Conservation (phyloP, 2,329 filamentous ascomycete species). For the Ilyonectria mors-panacis region DNA sequence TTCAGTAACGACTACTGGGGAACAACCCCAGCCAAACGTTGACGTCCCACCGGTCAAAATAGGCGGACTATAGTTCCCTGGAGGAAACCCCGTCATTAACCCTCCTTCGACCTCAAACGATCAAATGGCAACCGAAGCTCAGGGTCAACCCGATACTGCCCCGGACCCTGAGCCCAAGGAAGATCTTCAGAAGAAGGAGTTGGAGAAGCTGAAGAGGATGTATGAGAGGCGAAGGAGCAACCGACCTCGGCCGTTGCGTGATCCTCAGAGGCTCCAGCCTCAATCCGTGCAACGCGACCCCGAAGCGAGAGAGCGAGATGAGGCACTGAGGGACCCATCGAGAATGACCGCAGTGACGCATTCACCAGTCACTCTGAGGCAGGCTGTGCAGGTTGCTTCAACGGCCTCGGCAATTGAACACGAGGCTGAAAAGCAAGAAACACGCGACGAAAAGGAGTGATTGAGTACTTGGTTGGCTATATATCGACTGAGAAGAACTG, state of each 20-base stretch:
- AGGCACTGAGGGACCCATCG: background rate
- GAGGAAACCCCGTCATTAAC: background rate
- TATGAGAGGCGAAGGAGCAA: conserved; percentile 3
- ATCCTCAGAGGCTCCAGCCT: background rate
- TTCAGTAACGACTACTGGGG: background rate
- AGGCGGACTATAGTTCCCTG: conserved; percentile 16
- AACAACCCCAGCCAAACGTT: too few species aligned
- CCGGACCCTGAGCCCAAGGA: background rate
- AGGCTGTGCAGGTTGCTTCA: conserved; percentile 12
- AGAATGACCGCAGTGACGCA: too few species aligned
- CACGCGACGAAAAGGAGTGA: background rate
- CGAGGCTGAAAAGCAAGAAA: conserved; percentile 10
- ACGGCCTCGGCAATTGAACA: conserved; percentile 8
- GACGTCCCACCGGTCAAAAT: conserved; percentile 5
- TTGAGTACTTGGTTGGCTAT: background rate
- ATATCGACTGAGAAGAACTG: conserved; percentile 15
- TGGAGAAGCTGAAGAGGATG: conserved; percentile 7
- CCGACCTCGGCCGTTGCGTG: conserved; percentile 20
- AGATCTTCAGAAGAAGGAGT: background rate
- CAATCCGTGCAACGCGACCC: conserved; percentile 8
- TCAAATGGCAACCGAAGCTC: background rate
- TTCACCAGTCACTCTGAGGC: background rate
- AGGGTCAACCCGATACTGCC: background rate
- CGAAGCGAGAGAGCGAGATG: background rate
- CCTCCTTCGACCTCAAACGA: background rate